Evolutionary conservation across 805 yeast species (phyloP).

Genomic region (Yarrowia phangngaensis): DNA sequence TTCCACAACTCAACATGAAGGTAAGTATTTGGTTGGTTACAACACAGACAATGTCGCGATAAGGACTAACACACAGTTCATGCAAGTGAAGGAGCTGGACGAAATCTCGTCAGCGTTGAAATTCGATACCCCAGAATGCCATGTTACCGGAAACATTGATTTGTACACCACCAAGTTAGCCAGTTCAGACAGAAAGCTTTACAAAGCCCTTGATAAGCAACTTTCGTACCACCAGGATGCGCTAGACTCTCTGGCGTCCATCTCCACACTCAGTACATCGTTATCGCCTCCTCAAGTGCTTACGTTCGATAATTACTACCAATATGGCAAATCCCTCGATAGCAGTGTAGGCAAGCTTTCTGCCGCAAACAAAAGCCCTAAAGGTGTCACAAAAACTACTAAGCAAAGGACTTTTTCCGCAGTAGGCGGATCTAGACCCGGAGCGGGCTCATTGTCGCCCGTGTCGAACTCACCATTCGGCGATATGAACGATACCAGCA

Average conservation of each 20-base stretch:
- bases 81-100: constrained; percentile 91
- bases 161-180: constrained; percentile 92
- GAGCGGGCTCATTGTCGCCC: constrained; percentile 29
- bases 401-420: constrained; percentile 15
- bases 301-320: constrained; percentile 29
- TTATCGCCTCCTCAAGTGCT: constrained; percentile 33
- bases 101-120: constrained; percentile 80
- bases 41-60: constrained; percentile 1
- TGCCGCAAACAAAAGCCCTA: background rate
- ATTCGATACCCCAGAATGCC: constrained; percentile 71
- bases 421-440: constrained; percentile 8
- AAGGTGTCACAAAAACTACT: constrained; percentile 8
- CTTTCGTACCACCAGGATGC: constrained; percentile 45
- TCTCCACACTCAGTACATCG: constrained; percentile 28
- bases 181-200: constrained; percentile 81
- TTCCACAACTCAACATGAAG: constrained; percentile 13
- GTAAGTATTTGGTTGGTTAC: constrained; percentile 26
- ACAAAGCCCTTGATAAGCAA: constrained; percentile 81
- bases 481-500: constrained; percentile 77
- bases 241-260: constrained; percentile 27
- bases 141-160: constrained; percentile 84
- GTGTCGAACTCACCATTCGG: constrained; percentile 69
- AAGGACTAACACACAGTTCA: constrained; percentile 50
- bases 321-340: constrained; percentile 23
- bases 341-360: constrained; percentile 1